Conservation (phyloP, 2,329 filamentous ascomycete species). For the Colletotrichum eleusines region DNA sequence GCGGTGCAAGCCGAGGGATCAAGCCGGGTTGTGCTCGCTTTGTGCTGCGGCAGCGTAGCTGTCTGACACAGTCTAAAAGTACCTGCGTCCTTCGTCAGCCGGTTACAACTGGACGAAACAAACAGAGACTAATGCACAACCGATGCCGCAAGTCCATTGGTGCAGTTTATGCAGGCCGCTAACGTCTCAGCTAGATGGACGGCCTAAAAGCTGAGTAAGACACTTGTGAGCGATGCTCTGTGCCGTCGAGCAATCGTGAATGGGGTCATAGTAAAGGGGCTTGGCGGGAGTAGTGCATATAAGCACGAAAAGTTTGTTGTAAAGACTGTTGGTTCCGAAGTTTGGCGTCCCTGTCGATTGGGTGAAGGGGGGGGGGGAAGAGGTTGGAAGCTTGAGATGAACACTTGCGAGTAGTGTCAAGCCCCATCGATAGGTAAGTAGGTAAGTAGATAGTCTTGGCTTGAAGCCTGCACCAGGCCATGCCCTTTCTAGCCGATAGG, state of each 20-base stretch:
- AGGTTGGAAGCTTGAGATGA: constrained; percentile 15
- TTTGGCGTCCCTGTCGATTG: neutral
- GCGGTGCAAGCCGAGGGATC: constrained; percentile 35
- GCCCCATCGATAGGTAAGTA: neutral
- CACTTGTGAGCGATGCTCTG: neutral
- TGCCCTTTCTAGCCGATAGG: constrained; percentile 1
- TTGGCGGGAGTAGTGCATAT: neutral
- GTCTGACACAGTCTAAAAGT: constrained; percentile 39
- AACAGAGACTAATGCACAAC: constrained; percentile 38
- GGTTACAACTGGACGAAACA: constrained; percentile 32
- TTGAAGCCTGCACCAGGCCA: constrained; percentile 1
- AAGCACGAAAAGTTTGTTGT: neutral
- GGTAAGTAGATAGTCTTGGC: neutral
- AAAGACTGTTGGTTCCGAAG: neutral
- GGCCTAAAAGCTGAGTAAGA: constrained; percentile 22
- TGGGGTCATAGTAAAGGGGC: neutral
- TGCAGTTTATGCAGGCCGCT: constrained; percentile 39
- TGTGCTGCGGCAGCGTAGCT: constrained; percentile 38
- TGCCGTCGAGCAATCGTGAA: neutral
- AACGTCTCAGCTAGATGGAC: constrained; percentile 40
- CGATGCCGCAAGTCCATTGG: constrained; percentile 12
- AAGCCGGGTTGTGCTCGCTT: constrained; percentile 37
- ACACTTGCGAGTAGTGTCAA: neutral
- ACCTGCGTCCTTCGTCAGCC: constrained; percentile 23
- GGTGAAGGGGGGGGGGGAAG: no score